Evolutionary conservation across 2,329 filamentous ascomycete species (phyloP), one percentile per base, ranked within the genome.

Genomic region (Botrytis fabae): DNA sequence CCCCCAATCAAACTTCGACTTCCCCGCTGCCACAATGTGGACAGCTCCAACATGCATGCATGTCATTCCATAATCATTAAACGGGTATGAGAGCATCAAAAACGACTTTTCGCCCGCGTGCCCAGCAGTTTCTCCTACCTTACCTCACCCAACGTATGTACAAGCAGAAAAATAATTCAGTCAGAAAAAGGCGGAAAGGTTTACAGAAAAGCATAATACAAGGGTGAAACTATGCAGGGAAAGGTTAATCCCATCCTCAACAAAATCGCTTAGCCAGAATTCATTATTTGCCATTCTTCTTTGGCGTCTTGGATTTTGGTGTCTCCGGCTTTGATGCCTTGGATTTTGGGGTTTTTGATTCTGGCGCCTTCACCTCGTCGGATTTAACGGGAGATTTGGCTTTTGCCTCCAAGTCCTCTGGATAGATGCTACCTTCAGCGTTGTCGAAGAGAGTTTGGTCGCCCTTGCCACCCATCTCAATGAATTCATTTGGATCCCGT

Each of bases 401-500:
- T 22, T 68, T 72, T 22, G 51, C 40, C 8, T 40, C 51, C 22
- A 68, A 32, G 57, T 70, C 66, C 9, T 71, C 54, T 32, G 73
- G 66, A 48, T 75, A 75, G 18, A 74, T 66, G 51, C 72, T 74
- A 32, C 60, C 64, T 16, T 64, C 70, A 22, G 93, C 91, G 68
- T 93, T 85, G 16, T 87, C 89, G 80, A 91, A 98, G 22, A 98
- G 85, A 61, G 87, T 85, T 81, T 94, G 90, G 79, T 98, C 95
- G 8, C 94, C 95, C 78, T 92, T 93, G 25, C 94, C 94, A 57
- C 95, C 95, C 85, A 97, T 87, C 75, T 91, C 88, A 81, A 94
- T 91, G 78, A 98, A 98, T 78, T 96, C 94, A 8, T 87, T 85
- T 0, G 93, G 87, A 46, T 89, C 87, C 72, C 93, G 86, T 74